Evolutionary conservation across 1,284 basidiomycete species (phyloP).

Genomic region (Leccinum griseonigrum): DNA sequence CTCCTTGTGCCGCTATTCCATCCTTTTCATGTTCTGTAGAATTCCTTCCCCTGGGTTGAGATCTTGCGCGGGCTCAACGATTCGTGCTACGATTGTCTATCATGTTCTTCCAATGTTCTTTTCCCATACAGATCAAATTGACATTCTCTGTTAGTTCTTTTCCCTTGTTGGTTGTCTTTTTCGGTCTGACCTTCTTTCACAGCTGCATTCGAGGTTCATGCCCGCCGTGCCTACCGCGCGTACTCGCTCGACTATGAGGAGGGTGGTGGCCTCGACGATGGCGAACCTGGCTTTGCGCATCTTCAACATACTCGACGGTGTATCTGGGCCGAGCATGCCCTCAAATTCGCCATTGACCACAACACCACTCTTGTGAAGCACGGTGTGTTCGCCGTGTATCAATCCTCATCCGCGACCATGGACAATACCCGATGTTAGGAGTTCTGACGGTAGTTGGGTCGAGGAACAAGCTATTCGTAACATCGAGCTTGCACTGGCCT

Average conservation of each 20-base stretch:
- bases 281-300: slow-evolving; percentile 88
- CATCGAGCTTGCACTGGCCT: slow-evolving; percentile 97
- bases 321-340: slow-evolving; percentile 30
- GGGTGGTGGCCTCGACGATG: slow-evolving; percentile 77
- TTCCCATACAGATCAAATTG: slow-evolving; percentile 79
- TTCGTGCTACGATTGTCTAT: slow-evolving; percentile 92
- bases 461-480: slow-evolving; percentile 98
- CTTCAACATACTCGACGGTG: slow-evolving; percentile 74
- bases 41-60: slow-evolving; percentile 70
- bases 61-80: slow-evolving; percentile 93
- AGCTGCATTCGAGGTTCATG: slow-evolving; percentile 97
- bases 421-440: too few species aligned
- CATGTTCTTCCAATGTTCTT: slow-evolving; percentile 98
- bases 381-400: background rate
- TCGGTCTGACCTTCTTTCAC: slow-evolving; percentile 8
- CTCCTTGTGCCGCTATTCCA: background rate
- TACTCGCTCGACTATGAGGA: slow-evolving; percentile 96
- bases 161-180: background rate
- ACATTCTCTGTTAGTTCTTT: slow-evolving; percentile 67
- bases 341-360: background rate
- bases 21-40: slow-evolving; percentile 35
- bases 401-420: too few species aligned
- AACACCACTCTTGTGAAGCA: background rate
- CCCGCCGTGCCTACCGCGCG: slow-evolving; percentile 93
- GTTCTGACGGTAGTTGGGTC: slow-evolving; percentile 74